Conservation (phyloP, 1,139 yeast species). For the Pichia cactophila region DNA sequence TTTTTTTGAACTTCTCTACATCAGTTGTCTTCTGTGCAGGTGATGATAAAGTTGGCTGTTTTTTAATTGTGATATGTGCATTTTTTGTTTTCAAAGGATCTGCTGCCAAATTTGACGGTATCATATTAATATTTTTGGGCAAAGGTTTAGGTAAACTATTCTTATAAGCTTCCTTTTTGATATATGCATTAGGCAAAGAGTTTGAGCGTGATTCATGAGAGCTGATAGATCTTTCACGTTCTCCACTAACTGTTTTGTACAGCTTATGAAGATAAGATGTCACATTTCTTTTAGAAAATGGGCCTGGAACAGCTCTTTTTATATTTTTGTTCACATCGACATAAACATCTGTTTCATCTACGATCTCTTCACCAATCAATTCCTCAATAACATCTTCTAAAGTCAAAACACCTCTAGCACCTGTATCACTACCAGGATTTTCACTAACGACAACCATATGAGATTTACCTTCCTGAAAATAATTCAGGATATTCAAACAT, state of each 20-base stretch:
- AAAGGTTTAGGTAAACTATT: constrained; percentile 20
- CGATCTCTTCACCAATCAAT: constrained; percentile 93
- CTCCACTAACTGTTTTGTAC: constrained; percentile 12
- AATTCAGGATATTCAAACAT: constrained; percentile 85
- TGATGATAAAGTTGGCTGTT: constrained; percentile 30
- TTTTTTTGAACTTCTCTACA: neutral
- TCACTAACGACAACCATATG: constrained; percentile 94
- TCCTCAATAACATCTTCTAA: constrained; percentile 97
- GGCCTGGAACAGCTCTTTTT: constrained; percentile 78
- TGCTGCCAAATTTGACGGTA: constrained; percentile 68
- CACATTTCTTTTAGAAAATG: constrained; percentile 65
- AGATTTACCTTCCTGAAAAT: constrained; percentile 95
- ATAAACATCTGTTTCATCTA: constrained; percentile 95
- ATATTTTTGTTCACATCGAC: constrained; percentile 85
- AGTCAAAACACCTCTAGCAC: constrained; percentile 88
- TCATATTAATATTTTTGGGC: constrained; percentile 22
- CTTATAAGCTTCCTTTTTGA: constrained; percentile 7
- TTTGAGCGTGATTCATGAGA: constrained; percentile 1
- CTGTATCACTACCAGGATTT: constrained; percentile 78
- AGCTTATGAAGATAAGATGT: constrained; percentile 61
- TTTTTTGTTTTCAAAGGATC: constrained; percentile 74
- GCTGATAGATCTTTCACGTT: constrained; percentile 3
- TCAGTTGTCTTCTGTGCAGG: neutral
- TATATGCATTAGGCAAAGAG: constrained; percentile 5
- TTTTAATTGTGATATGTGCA: constrained; percentile 61